These are phyloP conservation scores for Alternaria hordeiaustralica DNA, from an alignment of 2,329 filamentous ascomycete species.

Conservation along the genomic window DNA sequence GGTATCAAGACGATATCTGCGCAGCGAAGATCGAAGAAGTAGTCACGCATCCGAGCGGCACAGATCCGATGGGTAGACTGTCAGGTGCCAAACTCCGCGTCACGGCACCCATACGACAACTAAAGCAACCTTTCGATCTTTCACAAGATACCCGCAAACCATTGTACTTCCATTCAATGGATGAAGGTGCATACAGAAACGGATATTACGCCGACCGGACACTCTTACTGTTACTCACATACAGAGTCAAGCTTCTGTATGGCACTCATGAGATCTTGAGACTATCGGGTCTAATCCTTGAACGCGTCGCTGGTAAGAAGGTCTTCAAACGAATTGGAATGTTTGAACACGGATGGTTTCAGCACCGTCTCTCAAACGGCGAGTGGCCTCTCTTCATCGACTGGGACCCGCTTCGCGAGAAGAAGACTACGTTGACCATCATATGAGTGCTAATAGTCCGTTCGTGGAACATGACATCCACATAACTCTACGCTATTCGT, in stretches of 20 bases:
- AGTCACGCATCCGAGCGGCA: neutral
- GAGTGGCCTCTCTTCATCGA: neutral
- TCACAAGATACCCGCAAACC: fast-evolving
- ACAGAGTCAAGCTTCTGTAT: neutral
- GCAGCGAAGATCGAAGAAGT: neutral
- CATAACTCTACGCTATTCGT: no score
- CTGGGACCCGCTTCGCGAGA: neutral
- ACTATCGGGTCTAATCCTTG: neutral
- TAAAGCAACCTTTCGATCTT: neutral
- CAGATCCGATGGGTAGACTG: neutral
- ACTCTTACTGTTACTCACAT: neutral
- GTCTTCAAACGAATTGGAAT: neutral
- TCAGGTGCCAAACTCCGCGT: neutral
- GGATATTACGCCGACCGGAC: neutral
- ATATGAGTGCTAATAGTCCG: neutral
- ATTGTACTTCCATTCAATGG: neutral
- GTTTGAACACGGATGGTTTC: neutral
- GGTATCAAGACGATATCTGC: neutral
- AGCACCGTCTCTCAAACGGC: neutral
- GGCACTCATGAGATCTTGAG: neutral
- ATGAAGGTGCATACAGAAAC: neutral
- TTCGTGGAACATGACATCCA: no score
- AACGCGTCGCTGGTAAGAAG: neutral
- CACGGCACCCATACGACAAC: neutral
- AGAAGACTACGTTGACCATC: neutral